Evolutionary conservation across 257 asterid genomes (phyloP), one percentile per base, ranked within the genome.

Genomic region (Solanum ossicruentum): DNA sequence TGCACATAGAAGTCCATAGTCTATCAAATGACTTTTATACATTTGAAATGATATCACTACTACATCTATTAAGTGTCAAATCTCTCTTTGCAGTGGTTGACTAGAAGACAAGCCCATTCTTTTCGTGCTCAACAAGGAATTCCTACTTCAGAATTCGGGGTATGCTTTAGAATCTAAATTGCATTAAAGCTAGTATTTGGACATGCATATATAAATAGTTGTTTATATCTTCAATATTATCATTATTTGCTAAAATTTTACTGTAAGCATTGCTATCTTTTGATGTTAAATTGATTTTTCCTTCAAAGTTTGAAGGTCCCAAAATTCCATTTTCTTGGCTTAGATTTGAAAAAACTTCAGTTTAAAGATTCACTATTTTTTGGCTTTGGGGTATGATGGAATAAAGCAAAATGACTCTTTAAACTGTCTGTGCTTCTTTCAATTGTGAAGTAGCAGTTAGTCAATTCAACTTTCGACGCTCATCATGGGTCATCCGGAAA

Each of bases 71-170:
- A 63, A 45, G 71, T 61, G 23, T 65, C 39, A 60, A 69, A 78
- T 70, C 21, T 84, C 65, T 66, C 55, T 86, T 88, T 88, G 85
- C 94, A 97, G 99, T 97, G 98, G 98, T 81, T 91, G 70, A 86
- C 95, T 45, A 93, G 99, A 92, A 93, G 99, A 85, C 93, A 95
- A 88, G 97, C 94, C 54, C 98, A 93, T 92, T 92, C 79, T 69
- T 78, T 93, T 84, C 99, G 98, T 52, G 98, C 95, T 71, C 98
- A 93, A 86, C 98, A 96, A 84, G 99, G 99, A 87, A 94, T 95
- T 81, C 98, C 99, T 8, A 94, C 93, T 90, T 97, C 99, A 66
- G 98, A 97, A 91, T 94, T 86, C 12, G 98, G 99, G 85, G 99
- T 95, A 90, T 89, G 97, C 88, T 88, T 84, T 54, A 71, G 55